Base-by-base conservation (phyloP, 176 grass and related monocot genomes). In the Aechmea fasciata region DNA sequence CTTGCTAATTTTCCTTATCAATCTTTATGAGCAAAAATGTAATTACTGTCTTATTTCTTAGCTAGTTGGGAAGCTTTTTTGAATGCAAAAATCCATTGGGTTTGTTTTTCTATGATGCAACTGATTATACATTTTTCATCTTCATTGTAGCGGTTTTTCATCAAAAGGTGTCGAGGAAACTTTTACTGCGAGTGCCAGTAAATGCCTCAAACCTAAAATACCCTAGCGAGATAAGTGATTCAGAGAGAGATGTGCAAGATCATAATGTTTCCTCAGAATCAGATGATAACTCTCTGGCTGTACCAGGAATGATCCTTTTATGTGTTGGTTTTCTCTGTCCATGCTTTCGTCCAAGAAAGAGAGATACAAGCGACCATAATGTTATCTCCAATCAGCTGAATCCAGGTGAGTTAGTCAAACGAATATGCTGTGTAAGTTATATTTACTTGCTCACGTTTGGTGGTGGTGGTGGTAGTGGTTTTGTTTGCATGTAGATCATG, bases 291-390 rank as follows among this genome's bases (percentile, higher is more conserved):
- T 69, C 82, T 52, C 57, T 99, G 23, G 87, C 78, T n/a, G 63
- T 99, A 61, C 94, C 90, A 68, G 90, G 90, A 83, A 77, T 90
- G 26, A 73, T 99, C 71, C 89, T 99, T 19, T 65, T 99, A 19
- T 99, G 89, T 11, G 88, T 84, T 57, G 89, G 90, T 52, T 70
- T 99, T 13, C 85, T 99, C 74, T 79, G 88, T 70, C 94, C 94
- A 70, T 93, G 94, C 78, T 93, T 99, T 80, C 83, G 83, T 51
- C 77, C 94, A 14, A 61, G 83, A 78, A 71, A 75, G 62, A 93
- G 82, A 79, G 90, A 99, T 73, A 59, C 13, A 13, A 88, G 78
- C 67, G 75, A 83, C 11, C 87, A 84, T 28, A 81, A 72, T 69
- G 69, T 82, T 65, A 23, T 75, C 70, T 66, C 71, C 15, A 69